phyloP scores from a whole-genome alignment of 2,329 filamentous ascomycete species.

The Aspergillus nomiae region DNA sequence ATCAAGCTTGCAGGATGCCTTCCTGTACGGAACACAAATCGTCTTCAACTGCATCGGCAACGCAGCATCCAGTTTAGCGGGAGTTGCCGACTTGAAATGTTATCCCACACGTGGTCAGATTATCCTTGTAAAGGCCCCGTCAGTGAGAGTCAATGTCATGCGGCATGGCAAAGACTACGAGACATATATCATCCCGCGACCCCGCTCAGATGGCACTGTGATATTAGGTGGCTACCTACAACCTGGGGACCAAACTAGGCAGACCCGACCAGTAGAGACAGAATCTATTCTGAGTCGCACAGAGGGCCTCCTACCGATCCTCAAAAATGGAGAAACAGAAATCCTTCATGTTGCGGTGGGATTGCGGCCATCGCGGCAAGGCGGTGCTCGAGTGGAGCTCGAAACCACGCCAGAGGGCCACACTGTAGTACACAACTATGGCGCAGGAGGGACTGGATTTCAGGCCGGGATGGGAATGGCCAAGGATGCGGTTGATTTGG shows the following conservation, averaged over 20 bases:
- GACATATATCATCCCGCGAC: slow-evolving; percentile 45
- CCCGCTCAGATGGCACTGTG: slow-evolving; percentile 39
- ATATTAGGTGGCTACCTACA: slow-evolving; percentile 43
- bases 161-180: slow-evolving; percentile 43
- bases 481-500: slow-evolving; percentile 14
- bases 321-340: slow-evolving; percentile 29
- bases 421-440: slow-evolving; percentile 34
- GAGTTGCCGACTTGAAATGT: slow-evolving; percentile 42
- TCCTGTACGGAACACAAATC: neutral
- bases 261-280: slow-evolving; percentile 34
- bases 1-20: neutral
- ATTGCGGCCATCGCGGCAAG: slow-evolving; percentile 21
- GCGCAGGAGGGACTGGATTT: slow-evolving; percentile 50
- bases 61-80: slow-evolving; percentile 36
- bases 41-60: slow-evolving; percentile 30
- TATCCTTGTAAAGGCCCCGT: slow-evolving; percentile 38
- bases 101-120: slow-evolving; percentile 48
- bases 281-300: slow-evolving; percentile 43
- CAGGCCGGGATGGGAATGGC: slow-evolving; percentile 38
- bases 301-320: slow-evolving; percentile 31
- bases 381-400: slow-evolving; percentile 19
- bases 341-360: slow-evolving; percentile 36
- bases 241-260: slow-evolving; percentile 10
- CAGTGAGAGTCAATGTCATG: slow-evolving; percentile 42
- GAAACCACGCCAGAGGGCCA: slow-evolving; percentile 6